phyloP scores from a whole-genome alignment of 169 alveolate species.

The Cryptosporidium meleagridis region DNA sequence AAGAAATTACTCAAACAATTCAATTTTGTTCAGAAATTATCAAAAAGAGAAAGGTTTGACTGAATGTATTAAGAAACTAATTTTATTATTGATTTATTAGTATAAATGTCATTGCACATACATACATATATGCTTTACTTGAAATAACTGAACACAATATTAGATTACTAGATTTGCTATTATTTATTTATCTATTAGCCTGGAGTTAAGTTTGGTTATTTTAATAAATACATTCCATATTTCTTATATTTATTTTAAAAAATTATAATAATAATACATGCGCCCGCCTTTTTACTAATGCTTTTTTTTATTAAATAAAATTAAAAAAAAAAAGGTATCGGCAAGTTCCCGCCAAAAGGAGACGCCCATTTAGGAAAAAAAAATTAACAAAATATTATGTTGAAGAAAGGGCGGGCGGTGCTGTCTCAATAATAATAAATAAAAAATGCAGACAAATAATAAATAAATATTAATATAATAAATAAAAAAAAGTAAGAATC shows the following conservation, averaged over 20 bases:
- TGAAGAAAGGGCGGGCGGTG: neutral
- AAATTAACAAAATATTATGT: neutral
- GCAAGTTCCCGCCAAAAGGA: neutral
- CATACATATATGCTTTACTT: no score
- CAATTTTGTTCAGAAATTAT: slow-evolving; percentile 31
- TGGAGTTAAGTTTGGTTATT: no score
- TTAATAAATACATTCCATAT: no score
- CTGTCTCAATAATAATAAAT: neutral
- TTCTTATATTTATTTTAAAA: no score
- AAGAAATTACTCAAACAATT: slow-evolving; percentile 7
- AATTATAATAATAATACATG: no score
- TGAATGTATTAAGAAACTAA: neutral
- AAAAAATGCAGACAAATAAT: neutral
- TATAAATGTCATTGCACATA: no score
- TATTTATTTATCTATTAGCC: no score
- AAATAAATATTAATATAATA: neutral
- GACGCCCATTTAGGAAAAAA: neutral
- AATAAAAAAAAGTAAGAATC: neutral
- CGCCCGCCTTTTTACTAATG: neutral
- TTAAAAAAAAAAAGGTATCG: neutral
- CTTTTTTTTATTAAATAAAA: no score
- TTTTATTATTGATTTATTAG: no score
- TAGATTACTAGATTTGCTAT: no score
- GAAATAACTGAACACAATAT: no score
- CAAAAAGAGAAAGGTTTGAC: slow-evolving; percentile 29